A percentile compares a stretch with the other conserved stretches of the same genome.
Conservation (phyloP, 768 basidiomycete species). For the Tubosaeta brunneosetosa region DNA sequence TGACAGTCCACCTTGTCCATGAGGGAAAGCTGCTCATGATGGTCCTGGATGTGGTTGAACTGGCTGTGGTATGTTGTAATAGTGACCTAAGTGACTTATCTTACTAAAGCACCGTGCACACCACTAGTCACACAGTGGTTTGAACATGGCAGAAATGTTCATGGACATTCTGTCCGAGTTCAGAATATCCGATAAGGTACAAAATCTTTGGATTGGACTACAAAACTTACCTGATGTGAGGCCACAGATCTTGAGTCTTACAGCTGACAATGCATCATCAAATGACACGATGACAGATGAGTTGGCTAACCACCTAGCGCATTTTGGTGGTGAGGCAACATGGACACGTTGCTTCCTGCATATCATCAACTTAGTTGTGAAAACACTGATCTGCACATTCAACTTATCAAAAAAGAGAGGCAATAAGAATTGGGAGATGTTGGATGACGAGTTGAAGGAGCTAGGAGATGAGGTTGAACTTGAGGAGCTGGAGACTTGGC, state of each 20-base stretch:
- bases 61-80: conserved; percentile 2
- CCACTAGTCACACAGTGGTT: not conserved
- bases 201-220: too few species aligned
- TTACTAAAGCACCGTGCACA: too few species aligned
- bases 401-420: conserved; percentile 22
- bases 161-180: not conserved
- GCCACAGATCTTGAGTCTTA: conserved; percentile 1
- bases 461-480: not conserved
- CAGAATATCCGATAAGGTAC: not conserved
- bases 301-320: not conserved
- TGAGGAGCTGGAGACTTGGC: not conserved
- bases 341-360: too few species aligned
- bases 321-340: too few species aligned
- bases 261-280: not conserved
- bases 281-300: not conserved
- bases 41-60: conserved; percentile 30
- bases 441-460: too few species aligned
- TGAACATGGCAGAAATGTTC: not conserved
- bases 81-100: too few species aligned
- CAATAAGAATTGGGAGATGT: not conserved
- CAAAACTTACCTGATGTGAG: too few species aligned
- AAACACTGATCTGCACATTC: conserved; percentile 31
- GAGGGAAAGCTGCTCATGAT: conserved; percentile 5
- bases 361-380: too few species aligned
- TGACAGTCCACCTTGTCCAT: not conserved